phyloP scores from a whole-genome alignment of 2,329 filamentous ascomycete genomes.

The Penicillium vulpinum region DNA sequence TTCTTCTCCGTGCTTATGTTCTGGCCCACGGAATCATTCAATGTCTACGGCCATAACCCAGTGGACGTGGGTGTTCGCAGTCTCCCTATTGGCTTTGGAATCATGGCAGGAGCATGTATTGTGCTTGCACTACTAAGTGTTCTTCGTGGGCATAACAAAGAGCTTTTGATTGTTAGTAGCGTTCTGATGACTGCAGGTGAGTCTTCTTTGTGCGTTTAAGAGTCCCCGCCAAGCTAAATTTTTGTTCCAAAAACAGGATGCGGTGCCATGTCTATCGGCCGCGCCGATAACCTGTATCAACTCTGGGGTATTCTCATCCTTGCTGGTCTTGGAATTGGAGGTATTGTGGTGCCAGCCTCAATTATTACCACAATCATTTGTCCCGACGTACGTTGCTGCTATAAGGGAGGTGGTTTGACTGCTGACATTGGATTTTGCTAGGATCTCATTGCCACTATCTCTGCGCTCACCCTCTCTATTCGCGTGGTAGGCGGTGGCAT shows the following conservation, averaged over 20 bases:
- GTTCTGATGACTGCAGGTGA: constrained; percentile 64
- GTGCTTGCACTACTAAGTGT: constrained; percentile 59
- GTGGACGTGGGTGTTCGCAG: constrained; percentile 64
- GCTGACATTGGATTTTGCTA: constrained; percentile 11
- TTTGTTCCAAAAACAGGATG: constrained; percentile 42
- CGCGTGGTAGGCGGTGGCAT: constrained; percentile 67
- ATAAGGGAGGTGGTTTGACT: neutral
- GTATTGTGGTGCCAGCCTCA: constrained; percentile 66
- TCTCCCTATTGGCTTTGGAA: constrained; percentile 64
- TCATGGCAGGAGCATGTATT: constrained; percentile 62
- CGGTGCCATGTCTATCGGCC: constrained; percentile 55
- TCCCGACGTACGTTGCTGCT: constrained; percentile 52
- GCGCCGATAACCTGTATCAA: constrained; percentile 53
- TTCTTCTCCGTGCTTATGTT: constrained; percentile 59
- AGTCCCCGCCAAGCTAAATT: neutral
- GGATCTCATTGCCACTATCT: constrained; percentile 67
- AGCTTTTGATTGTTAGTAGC: constrained; percentile 60
- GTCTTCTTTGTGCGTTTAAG: constrained; percentile 2
- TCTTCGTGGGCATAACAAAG: constrained; percentile 59
- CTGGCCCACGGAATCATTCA: constrained; percentile 66
- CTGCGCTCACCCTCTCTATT: constrained; percentile 68
- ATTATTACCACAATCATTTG: constrained; percentile 70
- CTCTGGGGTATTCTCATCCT: constrained; percentile 61
- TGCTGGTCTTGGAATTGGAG: constrained; percentile 65
- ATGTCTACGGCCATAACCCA: constrained; percentile 66